A percentile compares a stretch with the other conserved stretches of the same genome.
Evolutionary conservation across 768 basidiomycete genomes (phyloP).

Genomic region (Podaxis mareebaensis): DNA sequence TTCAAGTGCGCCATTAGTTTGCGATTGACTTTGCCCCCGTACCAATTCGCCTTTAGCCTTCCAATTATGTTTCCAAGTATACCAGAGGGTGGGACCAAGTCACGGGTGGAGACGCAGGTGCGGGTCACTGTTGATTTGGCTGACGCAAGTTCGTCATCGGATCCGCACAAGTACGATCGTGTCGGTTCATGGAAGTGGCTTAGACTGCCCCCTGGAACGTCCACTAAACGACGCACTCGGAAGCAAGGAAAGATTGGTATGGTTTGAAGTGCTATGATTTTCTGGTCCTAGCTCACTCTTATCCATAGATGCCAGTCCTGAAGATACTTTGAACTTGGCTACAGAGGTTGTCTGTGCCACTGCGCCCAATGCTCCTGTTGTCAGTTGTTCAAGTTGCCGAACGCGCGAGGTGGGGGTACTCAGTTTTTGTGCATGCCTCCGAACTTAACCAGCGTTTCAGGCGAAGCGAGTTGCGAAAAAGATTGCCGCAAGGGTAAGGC

Average conservation of each 20-base stretch:
- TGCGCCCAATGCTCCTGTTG: conserved; percentile 71
- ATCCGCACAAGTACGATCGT: conserved; percentile 68
- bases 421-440: neutral
- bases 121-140: conserved; percentile 81
- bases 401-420: conserved; percentile 67
- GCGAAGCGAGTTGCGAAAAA: conserved; percentile 91
- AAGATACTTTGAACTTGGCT: conserved; percentile 71
- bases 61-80: conserved; percentile 84
- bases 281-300: conserved; percentile 15
- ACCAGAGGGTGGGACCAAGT: conserved; percentile 82
- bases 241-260: conserved; percentile 83
- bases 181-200: conserved; percentile 93
- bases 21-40: neutral
- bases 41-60: conserved; percentile 45
- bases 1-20: conserved; percentile 56
- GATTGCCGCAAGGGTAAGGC: conserved; percentile 80
- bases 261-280: conserved; percentile 18
- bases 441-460: conserved; percentile 34
- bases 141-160: conserved; percentile 60
- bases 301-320: conserved; percentile 57
- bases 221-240: conserved; percentile 81
- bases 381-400: conserved; percentile 87
- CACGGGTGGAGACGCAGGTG: conserved; percentile 93
- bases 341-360: conserved; percentile 82
- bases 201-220: conserved; percentile 74